Percentiles rank a stretch among this genome's conserved stretches.
These are phyloP conservation scores for Claviceps sp. DNA, from an alignment of 2,329 filamentous ascomycete genomes.

Conservation along the genomic window DNA sequence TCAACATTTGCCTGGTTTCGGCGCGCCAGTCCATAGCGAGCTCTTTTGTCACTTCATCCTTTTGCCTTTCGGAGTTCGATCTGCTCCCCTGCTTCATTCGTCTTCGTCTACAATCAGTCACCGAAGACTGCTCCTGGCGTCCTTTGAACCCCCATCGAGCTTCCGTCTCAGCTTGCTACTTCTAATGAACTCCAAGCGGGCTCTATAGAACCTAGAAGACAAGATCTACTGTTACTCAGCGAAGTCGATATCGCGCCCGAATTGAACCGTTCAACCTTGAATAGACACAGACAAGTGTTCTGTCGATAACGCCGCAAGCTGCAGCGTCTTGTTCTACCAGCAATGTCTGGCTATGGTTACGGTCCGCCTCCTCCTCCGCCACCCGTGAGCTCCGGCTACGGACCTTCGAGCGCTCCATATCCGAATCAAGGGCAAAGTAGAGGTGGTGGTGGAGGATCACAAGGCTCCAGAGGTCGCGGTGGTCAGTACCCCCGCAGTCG, in stretches of 20 bases:
- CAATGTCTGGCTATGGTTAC: constrained; percentile 40
- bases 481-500: constrained; percentile 24
- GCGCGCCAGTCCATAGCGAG: not conserved
- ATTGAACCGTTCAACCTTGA: not conserved
- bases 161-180: not conserved
- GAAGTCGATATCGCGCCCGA: not conserved
- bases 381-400: constrained; percentile 23
- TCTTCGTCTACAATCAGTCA: not conserved
- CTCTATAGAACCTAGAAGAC: not conserved
- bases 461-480: constrained; percentile 25
- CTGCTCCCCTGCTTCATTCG: not conserved
- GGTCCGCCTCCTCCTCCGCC: constrained; percentile 36
- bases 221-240: not conserved
- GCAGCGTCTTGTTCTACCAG: not conserved
- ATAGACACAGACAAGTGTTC: constrained; percentile 9
- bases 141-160: not conserved
- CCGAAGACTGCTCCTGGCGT: not conserved
- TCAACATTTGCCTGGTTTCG: not conserved
- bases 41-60: not conserved
- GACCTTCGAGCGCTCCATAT: constrained; percentile 25
- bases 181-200: not conserved
- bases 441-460: constrained; percentile 25
- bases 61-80: not conserved
- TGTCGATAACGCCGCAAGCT: constrained; percentile 6
- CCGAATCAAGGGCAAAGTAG: constrained; percentile 25